A percentile compares a stretch with the other conserved stretches of the same genome.
Evolutionary conservation across 495 filamentous ascomycete genomes (phyloP).

Genomic region (Chlorociboria aeruginascens): DNA sequence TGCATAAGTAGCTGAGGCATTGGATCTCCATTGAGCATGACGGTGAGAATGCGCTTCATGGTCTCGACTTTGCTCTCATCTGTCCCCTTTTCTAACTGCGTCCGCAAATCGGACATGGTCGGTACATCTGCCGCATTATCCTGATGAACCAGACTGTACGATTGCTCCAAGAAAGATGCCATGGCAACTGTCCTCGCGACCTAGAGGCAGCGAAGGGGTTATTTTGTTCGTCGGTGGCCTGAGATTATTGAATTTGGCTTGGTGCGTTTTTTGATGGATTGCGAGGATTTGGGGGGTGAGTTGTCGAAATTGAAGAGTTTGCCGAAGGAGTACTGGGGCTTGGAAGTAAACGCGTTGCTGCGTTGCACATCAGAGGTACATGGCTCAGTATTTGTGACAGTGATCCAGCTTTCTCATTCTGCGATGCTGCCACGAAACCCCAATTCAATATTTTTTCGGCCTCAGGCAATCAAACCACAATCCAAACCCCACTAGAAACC

Average conservation of each 20-base stretch:
- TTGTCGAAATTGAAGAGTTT: background rate
- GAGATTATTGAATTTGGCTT: slow-evolving; percentile 5
- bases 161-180: slow-evolving; percentile 85
- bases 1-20: slow-evolving; percentile 96
- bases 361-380: slow-evolving; percentile 15
- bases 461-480: background rate
- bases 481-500: background rate
- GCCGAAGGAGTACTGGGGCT: slow-evolving; percentile 6
- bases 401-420: background rate
- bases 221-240: slow-evolving; percentile 6
- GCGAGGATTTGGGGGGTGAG: slow-evolving; percentile 4
- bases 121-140: slow-evolving; percentile 93
- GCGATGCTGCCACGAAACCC: background rate
- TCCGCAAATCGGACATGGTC: slow-evolving; percentile 77
- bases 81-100: slow-evolving; percentile 91
- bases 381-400: slow-evolving; percentile 1
- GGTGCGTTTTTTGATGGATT: background rate
- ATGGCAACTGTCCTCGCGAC: slow-evolving; percentile 42
- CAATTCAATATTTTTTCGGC: background rate
- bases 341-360: slow-evolving; percentile 1
- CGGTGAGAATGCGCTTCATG: slow-evolving; percentile 92
- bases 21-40: slow-evolving; percentile 97
- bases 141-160: slow-evolving; percentile 90
- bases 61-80: slow-evolving; percentile 97
- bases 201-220: slow-evolving; percentile 8